phyloP scores from a whole-genome alignment of 805 yeast species.

The Debaryomyces hansenii region DNA sequence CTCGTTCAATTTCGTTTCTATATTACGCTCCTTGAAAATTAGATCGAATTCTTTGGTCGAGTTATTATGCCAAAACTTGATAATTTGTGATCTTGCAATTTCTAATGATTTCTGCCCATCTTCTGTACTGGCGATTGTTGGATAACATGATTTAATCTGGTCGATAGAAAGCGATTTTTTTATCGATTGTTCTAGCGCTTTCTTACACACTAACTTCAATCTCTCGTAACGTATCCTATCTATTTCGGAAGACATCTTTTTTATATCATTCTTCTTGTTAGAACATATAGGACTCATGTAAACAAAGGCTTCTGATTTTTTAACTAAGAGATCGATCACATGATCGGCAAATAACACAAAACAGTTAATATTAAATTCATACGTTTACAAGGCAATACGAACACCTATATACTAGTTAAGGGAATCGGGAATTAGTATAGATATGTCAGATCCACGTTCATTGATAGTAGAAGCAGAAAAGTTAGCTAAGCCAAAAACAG shows the following conservation, averaged over 20 bases:
- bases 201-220: slow-evolving; percentile 48
- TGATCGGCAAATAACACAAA: neutral
- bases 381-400: neutral
- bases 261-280: neutral
- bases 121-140: slow-evolving; percentile 46
- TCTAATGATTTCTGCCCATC: slow-evolving; percentile 46
- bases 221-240: slow-evolving; percentile 47
- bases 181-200: slow-evolving; percentile 56
- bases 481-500: slow-evolving; percentile 58
- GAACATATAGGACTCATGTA: neutral
- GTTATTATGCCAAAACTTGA: slow-evolving; percentile 51
- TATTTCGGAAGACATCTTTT: slow-evolving; percentile 1
- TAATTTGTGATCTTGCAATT: slow-evolving; percentile 52
- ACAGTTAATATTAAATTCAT: neutral
- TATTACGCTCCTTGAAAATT: slow-evolving; percentile 49
- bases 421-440: neutral
- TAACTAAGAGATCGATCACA: neutral
- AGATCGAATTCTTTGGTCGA: slow-evolving; percentile 53
- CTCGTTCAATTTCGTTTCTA: slow-evolving; percentile 44
- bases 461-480: slow-evolving; percentile 46
- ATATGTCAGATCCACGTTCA: slow-evolving; percentile 46
- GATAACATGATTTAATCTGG: slow-evolving; percentile 54
- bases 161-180: slow-evolving; percentile 49
- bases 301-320: neutral
- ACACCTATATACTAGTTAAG: neutral